phyloP scores from a whole-genome alignment of 2,329 filamentous ascomycete species.

The Triangularia verruculosa region DNA sequence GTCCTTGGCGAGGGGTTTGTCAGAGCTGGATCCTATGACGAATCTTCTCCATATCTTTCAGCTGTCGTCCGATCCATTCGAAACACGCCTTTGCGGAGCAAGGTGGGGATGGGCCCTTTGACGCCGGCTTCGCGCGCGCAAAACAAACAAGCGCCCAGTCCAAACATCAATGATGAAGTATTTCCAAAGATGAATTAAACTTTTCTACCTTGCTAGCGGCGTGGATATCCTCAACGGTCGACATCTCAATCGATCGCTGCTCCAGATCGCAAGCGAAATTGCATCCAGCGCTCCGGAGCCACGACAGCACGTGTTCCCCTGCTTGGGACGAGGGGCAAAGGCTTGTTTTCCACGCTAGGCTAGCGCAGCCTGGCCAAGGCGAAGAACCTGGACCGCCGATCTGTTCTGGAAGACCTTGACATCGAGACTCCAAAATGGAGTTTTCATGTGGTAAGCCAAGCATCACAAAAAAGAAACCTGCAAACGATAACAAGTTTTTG shows the following conservation, averaged over 20 bases:
- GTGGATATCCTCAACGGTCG: slow-evolving; percentile 14
- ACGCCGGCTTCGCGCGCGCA: not conserved
- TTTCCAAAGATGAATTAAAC: not conserved
- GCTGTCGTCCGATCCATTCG: slow-evolving; percentile 3
- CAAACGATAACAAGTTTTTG: not conserved
- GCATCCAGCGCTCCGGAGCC: slow-evolving; percentile 33
- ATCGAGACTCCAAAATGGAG: not conserved
- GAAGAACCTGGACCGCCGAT: not conserved
- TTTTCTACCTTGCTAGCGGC: slow-evolving; percentile 1
- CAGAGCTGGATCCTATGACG: not conserved
- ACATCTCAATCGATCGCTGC: slow-evolving; percentile 30
- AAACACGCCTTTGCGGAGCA: slow-evolving; percentile 9
- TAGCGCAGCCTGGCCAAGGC: slow-evolving; percentile 8
- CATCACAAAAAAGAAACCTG: not conserved
- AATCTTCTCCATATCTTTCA: not conserved
- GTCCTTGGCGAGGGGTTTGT: not conserved
- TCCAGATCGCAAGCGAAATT: slow-evolving; percentile 34
- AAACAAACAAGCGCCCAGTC: not conserved
- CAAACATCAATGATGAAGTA: too few species aligned
- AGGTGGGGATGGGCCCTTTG: not conserved
- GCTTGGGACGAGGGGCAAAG: slow-evolving; percentile 21
- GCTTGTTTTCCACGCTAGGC: slow-evolving; percentile 22
- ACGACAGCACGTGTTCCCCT: slow-evolving; percentile 18
- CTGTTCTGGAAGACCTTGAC: not conserved
- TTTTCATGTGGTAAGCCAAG: not conserved